Percentiles rank a stretch among this genome's conserved stretches.
Evolutionary conservation across 148 eudicot species (phyloP).

Genomic region (Heliamphora exappendiculata): DNA sequence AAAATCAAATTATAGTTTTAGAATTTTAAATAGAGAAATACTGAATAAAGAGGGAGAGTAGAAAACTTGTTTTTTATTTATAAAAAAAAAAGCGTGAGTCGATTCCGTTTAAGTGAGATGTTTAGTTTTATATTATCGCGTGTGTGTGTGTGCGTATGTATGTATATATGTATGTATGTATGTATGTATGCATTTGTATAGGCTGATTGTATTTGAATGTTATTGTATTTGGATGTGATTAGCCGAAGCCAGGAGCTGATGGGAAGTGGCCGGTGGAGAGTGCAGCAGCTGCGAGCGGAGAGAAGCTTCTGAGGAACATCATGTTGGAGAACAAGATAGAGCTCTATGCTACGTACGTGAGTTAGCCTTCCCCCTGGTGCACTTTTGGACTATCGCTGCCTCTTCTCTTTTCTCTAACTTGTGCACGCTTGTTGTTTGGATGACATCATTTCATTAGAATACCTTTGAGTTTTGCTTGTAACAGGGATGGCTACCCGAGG

Average conservation of each 20-base stretch:
- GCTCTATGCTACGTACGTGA: constrained; percentile 90
- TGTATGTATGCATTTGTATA: background rate
- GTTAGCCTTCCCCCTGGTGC: constrained; percentile 11
- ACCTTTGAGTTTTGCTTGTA: too few species aligned
- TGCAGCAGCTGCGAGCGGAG: constrained; percentile 69
- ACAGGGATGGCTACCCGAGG: too few species aligned
- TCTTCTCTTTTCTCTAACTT: background rate
- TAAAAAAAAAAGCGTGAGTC: too few species aligned
- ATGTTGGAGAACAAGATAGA: constrained; percentile 90
- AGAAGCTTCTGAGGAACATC: constrained; percentile 74
- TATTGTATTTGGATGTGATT: background rate
- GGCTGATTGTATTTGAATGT: constrained; percentile 4
- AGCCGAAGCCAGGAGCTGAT: constrained; percentile 66
- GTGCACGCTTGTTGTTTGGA: background rate
- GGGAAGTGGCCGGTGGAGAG: constrained; percentile 56
- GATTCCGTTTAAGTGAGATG: too few species aligned
- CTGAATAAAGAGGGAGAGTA: too few species aligned
- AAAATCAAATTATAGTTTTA: too few species aligned
- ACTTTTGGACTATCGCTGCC: background rate
- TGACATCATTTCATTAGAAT: background rate
- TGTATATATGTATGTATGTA: background rate
- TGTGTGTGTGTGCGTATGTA: background rate
- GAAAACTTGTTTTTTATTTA: too few species aligned
- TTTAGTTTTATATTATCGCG: too few species aligned
- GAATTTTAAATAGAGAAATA: too few species aligned